Evolutionary conservation across 495 filamentous ascomycete species (phyloP), one percentile per base, ranked within the genome.

Genomic region (Clohesyomyces aquaticus): DNA sequence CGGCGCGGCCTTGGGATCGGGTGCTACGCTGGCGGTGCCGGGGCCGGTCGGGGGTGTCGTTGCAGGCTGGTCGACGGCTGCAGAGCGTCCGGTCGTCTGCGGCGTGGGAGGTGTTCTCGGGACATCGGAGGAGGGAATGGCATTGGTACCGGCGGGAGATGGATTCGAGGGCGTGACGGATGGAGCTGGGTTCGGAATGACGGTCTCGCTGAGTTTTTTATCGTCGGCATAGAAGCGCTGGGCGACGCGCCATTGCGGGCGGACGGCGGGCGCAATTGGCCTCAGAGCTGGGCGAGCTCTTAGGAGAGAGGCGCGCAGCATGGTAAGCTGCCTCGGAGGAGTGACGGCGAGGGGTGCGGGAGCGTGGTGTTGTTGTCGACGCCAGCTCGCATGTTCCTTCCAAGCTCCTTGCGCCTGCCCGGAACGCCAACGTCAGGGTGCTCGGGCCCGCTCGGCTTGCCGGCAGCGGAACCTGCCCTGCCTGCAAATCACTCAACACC

Each of bases 271-370:
- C 29, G 66, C 61, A 60, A 68, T 61, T 52, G 66, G 55, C 61
- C 59, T 59, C 26, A 63, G 48, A 46, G 54, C 57, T 18, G 67
- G 57, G 6, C 67, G 43, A 49, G 65, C 77, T 68, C 83, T 81
- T 75, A 78, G 81, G 77, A 88, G 71, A 75, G 85, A 86, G 74
- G 80, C 80, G 71, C 85, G 86, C 81, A 88, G 81, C 86, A 89
- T 88, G 78, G 78, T 79, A 80, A 73, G 80, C 80, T 83, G 76
- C 79, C 43, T 58, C 38, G 27, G 29, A 21, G 16, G 57, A 25
- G 45, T 35, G 21, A 19, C 2, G 58, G 35, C 19, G 69, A 29
- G 41, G 53, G 48, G 42, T 42, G 56, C 21, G 54, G 52, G 45
- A 49, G 43, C 56, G 27, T 46, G 55, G 49, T 46, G 32, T 56